Evolutionary conservation across 169 alveolate species (phyloP), one percentile per base, ranked within the genome.

Genomic region (Plasmodium cynomolgi): DNA sequence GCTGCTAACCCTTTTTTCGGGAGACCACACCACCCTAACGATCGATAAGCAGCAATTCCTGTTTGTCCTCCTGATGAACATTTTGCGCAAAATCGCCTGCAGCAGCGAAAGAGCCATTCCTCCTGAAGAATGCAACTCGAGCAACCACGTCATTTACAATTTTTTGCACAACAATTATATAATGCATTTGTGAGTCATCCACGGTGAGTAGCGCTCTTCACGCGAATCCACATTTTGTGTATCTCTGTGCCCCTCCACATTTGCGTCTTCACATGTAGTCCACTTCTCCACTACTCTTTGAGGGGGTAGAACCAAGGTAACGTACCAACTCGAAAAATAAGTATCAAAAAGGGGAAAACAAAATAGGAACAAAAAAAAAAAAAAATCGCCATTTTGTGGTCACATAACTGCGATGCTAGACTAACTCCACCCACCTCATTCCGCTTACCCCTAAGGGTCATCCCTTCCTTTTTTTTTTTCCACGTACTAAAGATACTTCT

Each of bases 21-120:
- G 71, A 20, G 62, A 58, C 1, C 83, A 62, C 68, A 73, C 88
- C 31, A 39, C 82, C 8, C 73, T 90, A 29, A 58, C 84, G 72
- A 62, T 90, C 33, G 94, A 90, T 56, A 90, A 90, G 72, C 94
- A 90, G 26, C 94, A 90, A 39, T 90, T 90, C 83, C 50, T 90
- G 56, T 90, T 90, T 90, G 94, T 90, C 17, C 79, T 90, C 17
- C 50, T 90, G 31, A 90, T 90, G 94, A 90, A 90, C 72, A 47
- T 80, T 56, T 56, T 90, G 54, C 62, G 83, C 44, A 62, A 80
- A 80, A 62, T 90, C 31, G n/a, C 82, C 15, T 68, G 39, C 15
- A 15, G 13, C 54, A 44, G 54, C 26, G 71, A 90, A 80, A 29
- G 37, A 11, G 33, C 33, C 44, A 62, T 50, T 37, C 80, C 50